phyloP scores from a whole-genome alignment of 1,284 basidiomycete species.

The Irpex sp. region DNA sequence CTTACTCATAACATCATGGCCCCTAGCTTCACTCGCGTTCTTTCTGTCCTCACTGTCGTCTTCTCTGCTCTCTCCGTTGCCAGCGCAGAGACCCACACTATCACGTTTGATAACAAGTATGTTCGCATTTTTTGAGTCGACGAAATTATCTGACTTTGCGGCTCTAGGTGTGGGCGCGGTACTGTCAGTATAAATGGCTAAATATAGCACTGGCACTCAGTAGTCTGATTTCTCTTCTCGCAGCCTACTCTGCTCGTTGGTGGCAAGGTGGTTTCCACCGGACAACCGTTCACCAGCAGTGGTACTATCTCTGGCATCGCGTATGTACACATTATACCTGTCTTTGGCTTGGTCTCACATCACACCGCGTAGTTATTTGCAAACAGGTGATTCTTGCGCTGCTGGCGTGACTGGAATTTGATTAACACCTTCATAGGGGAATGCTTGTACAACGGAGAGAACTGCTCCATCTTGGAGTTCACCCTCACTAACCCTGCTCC shows the following conservation, averaged over 20 bases:
- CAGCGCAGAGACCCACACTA: slow-evolving; percentile 33
- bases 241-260: slow-evolving; percentile 32
- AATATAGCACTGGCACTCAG: background rate
- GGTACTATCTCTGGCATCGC: slow-evolving; percentile 31
- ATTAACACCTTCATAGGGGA: slow-evolving; percentile 15
- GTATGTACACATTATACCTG: slow-evolving; percentile 20
- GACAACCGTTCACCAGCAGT: slow-evolving; percentile 28
- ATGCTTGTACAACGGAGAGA: slow-evolving; percentile 40
- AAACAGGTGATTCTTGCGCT: slow-evolving; percentile 20
- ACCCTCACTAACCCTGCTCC: slow-evolving; percentile 37
- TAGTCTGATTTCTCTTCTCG: background rate
- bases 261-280: slow-evolving; percentile 30
- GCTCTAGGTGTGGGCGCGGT: slow-evolving; percentile 32
- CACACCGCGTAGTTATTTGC: slow-evolving; percentile 23
- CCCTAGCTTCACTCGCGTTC: slow-evolving; percentile 25
- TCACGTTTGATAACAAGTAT: slow-evolving; percentile 35
- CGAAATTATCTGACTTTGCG: background rate
- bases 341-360: background rate
- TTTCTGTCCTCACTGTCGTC: slow-evolving; percentile 20
- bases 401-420: background rate
- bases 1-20: slow-evolving; percentile 22
- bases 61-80: slow-evolving; percentile 23
- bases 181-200: slow-evolving; percentile 26
- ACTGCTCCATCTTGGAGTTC: slow-evolving; percentile 39
- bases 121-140: slow-evolving; percentile 1